Percentiles rank a stretch among this genome's conserved stretches.
phyloP scores from a whole-genome alignment of 192 early-diverging fungal genomes.

The Allomyces macrogynus region DNA sequence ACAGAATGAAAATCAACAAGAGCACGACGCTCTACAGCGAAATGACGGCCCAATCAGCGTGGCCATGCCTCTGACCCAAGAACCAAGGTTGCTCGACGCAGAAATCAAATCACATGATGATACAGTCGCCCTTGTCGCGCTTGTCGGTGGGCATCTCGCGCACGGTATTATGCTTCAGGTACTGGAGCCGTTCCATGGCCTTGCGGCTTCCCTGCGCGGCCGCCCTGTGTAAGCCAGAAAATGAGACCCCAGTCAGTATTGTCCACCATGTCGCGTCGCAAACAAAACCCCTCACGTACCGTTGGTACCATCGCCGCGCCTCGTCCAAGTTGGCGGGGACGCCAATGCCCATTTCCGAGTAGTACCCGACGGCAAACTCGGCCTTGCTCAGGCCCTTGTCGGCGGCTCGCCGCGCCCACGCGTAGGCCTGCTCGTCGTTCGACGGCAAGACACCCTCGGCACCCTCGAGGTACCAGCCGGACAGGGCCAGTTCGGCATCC shows the following conservation, averaged over 20 bases:
- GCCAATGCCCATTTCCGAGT: slow-evolving; percentile 58
- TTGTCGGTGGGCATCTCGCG: slow-evolving; percentile 9
- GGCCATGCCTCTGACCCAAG: too few species aligned
- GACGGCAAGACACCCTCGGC: slow-evolving; percentile 72
- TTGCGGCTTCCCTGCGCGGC: slow-evolving; percentile 57
- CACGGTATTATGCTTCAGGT: slow-evolving; percentile 39
- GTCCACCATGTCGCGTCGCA: not conserved
- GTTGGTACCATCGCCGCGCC: slow-evolving; percentile 65
- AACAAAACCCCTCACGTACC: slow-evolving; percentile 28
- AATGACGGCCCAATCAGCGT: too few species aligned
- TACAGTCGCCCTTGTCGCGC: slow-evolving; percentile 15
- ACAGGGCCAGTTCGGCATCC: slow-evolving; percentile 79
- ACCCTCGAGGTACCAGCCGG: slow-evolving; percentile 96
- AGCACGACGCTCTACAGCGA: too few species aligned
- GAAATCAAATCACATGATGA: slow-evolving; percentile 9
- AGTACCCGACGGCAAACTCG: slow-evolving; percentile 93
- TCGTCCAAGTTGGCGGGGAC: slow-evolving; percentile 55
- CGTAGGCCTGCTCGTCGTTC: slow-evolving; percentile 84
- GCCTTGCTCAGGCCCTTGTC: slow-evolving; percentile 87
- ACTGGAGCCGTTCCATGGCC: slow-evolving; percentile 61
- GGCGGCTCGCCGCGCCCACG: slow-evolving; percentile 92
- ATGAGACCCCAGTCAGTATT: not conserved
- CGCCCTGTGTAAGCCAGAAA: not conserved
- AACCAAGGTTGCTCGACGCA: not conserved
- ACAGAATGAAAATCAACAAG: too few species aligned